Conservation (phyloP, 2,329 filamentous ascomycete genomes). For the Lasiodiplodia sp. region DNA sequence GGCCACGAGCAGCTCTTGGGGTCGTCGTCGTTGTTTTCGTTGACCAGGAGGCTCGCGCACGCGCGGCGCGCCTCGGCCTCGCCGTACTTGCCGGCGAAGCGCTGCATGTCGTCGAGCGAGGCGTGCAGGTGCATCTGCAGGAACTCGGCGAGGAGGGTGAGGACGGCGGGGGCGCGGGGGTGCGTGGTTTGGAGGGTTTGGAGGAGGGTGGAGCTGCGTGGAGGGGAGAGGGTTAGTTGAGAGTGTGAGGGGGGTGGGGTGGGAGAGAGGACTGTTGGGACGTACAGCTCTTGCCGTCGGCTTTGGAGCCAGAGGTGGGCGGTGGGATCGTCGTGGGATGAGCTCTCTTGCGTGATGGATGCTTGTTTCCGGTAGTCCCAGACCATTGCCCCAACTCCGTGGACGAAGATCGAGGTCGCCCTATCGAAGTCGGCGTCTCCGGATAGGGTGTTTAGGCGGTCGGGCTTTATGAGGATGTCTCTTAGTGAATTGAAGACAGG, state of each 20-base stretch:
- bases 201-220: slow-evolving; percentile 67
- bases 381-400: slow-evolving; percentile 8
- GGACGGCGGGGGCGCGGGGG: slow-evolving; percentile 2
- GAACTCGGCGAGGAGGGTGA: slow-evolving; percentile 53
- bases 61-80: slow-evolving; percentile 69
- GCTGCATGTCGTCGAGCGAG: slow-evolving; percentile 69
- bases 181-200: slow-evolving; percentile 24
- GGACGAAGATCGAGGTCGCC: slow-evolving; percentile 40
- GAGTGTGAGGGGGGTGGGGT: background rate
- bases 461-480: background rate
- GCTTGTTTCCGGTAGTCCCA: slow-evolving; percentile 24
- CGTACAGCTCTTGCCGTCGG: slow-evolving; percentile 33
- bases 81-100: slow-evolving; percentile 72
- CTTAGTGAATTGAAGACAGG: slow-evolving; percentile 20
- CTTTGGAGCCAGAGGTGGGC: slow-evolving; percentile 35
- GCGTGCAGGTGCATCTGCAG: slow-evolving; percentile 70
- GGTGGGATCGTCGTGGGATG: slow-evolving; percentile 30
- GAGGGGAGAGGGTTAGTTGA: slow-evolving; percentile 46
- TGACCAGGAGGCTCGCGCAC: slow-evolving; percentile 46
- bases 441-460: slow-evolving; percentile 49
- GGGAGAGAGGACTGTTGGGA: background rate
- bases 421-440: slow-evolving; percentile 57
- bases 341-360: slow-evolving; percentile 13
- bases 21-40: too few species aligned
- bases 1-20: slow-evolving; percentile 48